Percentiles rank a stretch among this genome's conserved stretches.
Conservation (phyloP, 2,329 filamentous ascomycete genomes). For the Hypoxylon sp. region DNA sequence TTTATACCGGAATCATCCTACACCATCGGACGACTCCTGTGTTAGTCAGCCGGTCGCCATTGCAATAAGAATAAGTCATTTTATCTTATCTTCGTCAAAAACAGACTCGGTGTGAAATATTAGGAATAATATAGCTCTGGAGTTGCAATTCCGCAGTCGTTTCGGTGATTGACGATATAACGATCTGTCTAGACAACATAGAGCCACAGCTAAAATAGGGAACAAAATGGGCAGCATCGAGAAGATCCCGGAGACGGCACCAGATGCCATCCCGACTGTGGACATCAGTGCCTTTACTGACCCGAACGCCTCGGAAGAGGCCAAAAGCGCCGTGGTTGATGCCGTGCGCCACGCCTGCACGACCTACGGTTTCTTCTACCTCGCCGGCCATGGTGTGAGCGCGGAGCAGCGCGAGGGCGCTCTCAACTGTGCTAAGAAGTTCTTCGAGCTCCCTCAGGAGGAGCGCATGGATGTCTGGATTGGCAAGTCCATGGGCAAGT, state of each 20-base stretch:
- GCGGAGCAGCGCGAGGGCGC: conserved; percentile 37
- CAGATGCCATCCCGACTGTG: conserved; percentile 48
- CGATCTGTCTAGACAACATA: not conserved
- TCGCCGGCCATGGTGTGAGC: conserved; percentile 50
- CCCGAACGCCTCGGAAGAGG: conserved; percentile 38
- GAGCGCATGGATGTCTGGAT: conserved; percentile 48
- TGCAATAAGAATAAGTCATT: conserved; percentile 26
- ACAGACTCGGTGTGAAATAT: not conserved
- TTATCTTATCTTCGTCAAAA: conserved; percentile 17
- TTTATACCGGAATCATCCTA: conserved; percentile 13
- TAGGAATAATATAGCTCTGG: not conserved
- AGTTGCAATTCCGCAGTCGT: not conserved
- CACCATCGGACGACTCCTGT: conserved; percentile 6
- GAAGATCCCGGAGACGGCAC: conserved; percentile 32
- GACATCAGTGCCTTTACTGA: conserved; percentile 48
- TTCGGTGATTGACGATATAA: conserved; percentile 6
- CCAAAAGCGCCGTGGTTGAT: conserved; percentile 44
- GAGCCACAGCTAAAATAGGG: conserved; percentile 8
- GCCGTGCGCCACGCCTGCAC: conserved; percentile 46
- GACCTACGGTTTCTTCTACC: conserved; percentile 52
- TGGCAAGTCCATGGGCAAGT: conserved; percentile 47
- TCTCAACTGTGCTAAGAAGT: conserved; percentile 41
- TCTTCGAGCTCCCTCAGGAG: conserved; percentile 47
- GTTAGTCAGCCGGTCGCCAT: conserved; percentile 18
- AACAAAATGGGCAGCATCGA: conserved; percentile 37